These are phyloP conservation scores for Candida pini DNA, from an alignment of 805 yeast genomes.

Conservation along the genomic window DNA sequence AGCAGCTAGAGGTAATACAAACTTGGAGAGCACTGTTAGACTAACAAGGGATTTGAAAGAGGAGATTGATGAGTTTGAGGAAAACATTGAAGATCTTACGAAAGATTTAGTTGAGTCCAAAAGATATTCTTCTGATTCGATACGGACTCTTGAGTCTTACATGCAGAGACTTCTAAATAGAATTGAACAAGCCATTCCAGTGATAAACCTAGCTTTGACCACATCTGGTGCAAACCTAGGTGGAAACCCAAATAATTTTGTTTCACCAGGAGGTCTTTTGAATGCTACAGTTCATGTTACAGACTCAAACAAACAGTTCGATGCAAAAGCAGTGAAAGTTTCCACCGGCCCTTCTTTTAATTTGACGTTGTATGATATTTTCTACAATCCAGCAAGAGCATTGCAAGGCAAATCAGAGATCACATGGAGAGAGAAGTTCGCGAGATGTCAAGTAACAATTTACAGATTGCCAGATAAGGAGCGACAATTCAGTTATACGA, in stretches of 20 bases:
- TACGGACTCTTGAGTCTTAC: conserved; percentile 41
- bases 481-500: conserved; percentile 34
- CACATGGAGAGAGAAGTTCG: conserved; percentile 70
- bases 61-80: conserved; percentile 56
- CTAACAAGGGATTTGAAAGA: conserved; percentile 49
- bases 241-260: conserved; percentile 37
- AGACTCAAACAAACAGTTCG: conserved; percentile 31
- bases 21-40: conserved; percentile 46
- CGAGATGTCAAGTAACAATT: conserved; percentile 46
- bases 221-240: conserved; percentile 63
- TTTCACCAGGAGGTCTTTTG: conserved; percentile 62
- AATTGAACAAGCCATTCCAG: conserved; percentile 66
- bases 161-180: conserved; percentile 43
- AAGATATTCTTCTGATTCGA: conserved; percentile 24
- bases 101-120: conserved; percentile 20
- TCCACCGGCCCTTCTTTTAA: conserved; percentile 59
- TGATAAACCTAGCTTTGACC: conserved; percentile 56
- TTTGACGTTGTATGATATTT: conserved; percentile 55
- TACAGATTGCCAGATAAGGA: conserved; percentile 20
- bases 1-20: conserved; percentile 57
- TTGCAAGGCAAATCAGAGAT: conserved; percentile 32
- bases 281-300: conserved; percentile 50
- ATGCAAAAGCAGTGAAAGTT: conserved; percentile 3
- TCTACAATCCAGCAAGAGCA: conserved; percentile 46
- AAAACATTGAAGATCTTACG: conserved; percentile 36